These are phyloP conservation scores for Leavenworthia alabamica DNA, from an alignment of 345 rosid genomes.

Conservation along the genomic window DNA sequence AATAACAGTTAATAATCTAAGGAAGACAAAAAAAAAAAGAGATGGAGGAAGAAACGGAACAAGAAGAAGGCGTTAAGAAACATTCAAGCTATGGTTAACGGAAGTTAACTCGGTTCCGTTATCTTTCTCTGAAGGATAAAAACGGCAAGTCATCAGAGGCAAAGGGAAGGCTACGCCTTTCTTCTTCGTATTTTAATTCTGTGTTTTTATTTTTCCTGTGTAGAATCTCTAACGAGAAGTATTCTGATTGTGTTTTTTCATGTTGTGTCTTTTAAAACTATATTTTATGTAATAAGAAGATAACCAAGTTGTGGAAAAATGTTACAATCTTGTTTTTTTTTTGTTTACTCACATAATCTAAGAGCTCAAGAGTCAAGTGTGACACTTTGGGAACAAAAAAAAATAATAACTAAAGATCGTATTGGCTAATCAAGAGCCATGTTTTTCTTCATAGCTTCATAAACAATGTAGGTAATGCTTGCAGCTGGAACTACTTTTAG, in stretches of 20 bases:
- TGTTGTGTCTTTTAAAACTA: background rate
- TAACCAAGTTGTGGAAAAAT: background rate
- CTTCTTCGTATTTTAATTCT: constrained; percentile 18
- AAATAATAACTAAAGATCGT: constrained; percentile 5
- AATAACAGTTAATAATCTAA: background rate
- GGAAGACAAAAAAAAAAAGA: background rate
- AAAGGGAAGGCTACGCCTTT: constrained; percentile 40
- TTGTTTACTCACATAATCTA: constrained; percentile 16
- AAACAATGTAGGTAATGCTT: constrained; percentile 58
- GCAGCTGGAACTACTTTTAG: constrained; percentile 69
- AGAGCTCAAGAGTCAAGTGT: constrained; percentile 6
- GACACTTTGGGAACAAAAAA: constrained; percentile 15
- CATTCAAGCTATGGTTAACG: background rate
- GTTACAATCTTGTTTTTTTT: constrained; percentile 1
- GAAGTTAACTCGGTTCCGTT: constrained; percentile 24
- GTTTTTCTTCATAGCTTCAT: constrained; percentile 88
- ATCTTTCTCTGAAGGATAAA: constrained; percentile 12
- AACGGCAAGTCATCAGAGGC: constrained; percentile 40
- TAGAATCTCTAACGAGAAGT: background rate
- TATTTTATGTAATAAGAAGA: constrained; percentile 8
- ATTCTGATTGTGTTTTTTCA: background rate
- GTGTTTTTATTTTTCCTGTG: background rate
- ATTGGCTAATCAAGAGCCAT: constrained; percentile 53
- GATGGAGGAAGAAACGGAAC: constrained; percentile 27
- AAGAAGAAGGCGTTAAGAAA: constrained; percentile 21